Evolutionary conservation across 768 basidiomycete species (phyloP), one percentile per base, ranked within the genome.

Genomic region (Rhizopogon vulgaris): DNA sequence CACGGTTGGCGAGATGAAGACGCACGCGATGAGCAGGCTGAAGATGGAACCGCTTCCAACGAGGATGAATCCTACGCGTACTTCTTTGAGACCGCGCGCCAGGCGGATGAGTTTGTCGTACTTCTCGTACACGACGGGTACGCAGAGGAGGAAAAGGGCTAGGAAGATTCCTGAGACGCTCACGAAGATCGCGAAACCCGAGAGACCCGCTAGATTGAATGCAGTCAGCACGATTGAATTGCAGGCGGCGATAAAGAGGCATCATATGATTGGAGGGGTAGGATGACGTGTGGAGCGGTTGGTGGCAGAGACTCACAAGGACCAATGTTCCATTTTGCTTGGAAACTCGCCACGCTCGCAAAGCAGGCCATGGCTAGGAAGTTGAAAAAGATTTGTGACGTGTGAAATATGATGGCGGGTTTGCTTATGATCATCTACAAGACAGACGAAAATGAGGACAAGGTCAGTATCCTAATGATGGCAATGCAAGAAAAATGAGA

Each of bases 321-420:
- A 7, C 90, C 90, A 22, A 95, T 78, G 9, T 75, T 63, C 81
- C 82, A 94, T 58, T 87, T 85, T 4, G 89, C 84, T 60, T 97
- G 94, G 68, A 95, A 97, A 18, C 76, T 73, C 0, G 94, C 94
- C 3, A 93, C 88, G 59, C 87, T 85, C 7, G 89, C 94, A 60
- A 91, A 93, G 63, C 91, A 94, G 42, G 85, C 87, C 82, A 95
- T 87, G 11, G 90, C 82, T 41, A 97, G 78, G 64, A 97, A 96
- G 66, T 87, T 85, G 82, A 95, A 93, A 76, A 97, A 94, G 49
- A 83, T 78, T 73, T 95, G 88, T 3, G 80, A 83, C 28, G 79
- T 66, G 65, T 88, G 83, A 63, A 84, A 83, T 51, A 90, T 76
- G 63, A 92, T 87, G 55, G 83, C 76, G 6, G 87, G 84, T 72